Percentiles rank a stretch among this genome's conserved stretches.
Evolutionary conservation across 2,329 filamentous ascomycete genomes (phyloP).

Genomic region (Penicillium psychrosexuale): DNA sequence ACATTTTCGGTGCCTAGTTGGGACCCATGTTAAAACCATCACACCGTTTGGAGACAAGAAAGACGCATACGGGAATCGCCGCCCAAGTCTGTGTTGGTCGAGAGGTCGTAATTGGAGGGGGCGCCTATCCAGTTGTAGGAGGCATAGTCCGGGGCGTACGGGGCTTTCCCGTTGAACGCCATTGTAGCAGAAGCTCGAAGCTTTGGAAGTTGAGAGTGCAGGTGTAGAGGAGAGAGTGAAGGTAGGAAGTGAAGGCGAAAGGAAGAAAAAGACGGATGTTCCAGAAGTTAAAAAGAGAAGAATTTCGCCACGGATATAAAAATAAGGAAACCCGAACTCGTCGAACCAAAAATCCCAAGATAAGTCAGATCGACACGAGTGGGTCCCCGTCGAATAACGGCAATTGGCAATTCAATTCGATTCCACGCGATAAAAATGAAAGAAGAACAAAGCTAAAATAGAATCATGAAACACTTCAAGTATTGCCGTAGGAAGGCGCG

Average conservation of each 20-base stretch:
- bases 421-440: not conserved
- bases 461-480: not conserved
- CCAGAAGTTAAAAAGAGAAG: conserved; percentile 3
- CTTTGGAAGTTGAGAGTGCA: not conserved
- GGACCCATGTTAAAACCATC: conserved; percentile 7
- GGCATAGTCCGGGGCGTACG: conserved; percentile 44
- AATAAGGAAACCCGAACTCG: conserved; percentile 18
- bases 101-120: conserved; percentile 41
- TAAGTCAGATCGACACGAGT: conserved; percentile 23
- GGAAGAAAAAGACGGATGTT: conserved; percentile 1
- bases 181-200: conserved; percentile 19
- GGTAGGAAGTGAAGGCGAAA: not conserved
- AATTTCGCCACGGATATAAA: conserved; percentile 29
- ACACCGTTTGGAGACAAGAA: not conserved
- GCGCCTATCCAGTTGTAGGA: conserved; percentile 51
- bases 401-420: conserved; percentile 10
- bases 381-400: conserved; percentile 14
- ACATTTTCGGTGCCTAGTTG: conserved; percentile 72
- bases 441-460: not conserved
- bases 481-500: conserved; percentile 12
- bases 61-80: conserved; percentile 71
- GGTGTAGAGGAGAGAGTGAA: not conserved
- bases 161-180: conserved; percentile 29
- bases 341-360: conserved; percentile 9
- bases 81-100: conserved; percentile 60